These are phyloP conservation scores for Hypoxylon sp. DNA, from an alignment of 2,329 filamentous ascomycete genomes.

Conservation along the genomic window DNA sequence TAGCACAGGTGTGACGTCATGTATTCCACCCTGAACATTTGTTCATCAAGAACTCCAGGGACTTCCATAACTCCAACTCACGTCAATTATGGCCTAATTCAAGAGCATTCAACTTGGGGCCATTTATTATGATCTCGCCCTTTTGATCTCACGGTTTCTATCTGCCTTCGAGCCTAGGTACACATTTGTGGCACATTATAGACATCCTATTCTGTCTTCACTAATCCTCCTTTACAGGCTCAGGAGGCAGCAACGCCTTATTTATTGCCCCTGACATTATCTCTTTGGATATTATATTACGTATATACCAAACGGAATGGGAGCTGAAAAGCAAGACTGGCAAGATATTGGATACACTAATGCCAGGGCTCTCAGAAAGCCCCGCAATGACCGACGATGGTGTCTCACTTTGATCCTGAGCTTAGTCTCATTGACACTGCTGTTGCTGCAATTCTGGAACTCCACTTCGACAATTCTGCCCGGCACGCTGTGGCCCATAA, in stretches of 20 bases:
- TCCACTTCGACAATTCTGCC: neutral
- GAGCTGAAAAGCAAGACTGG: constrained; percentile 5
- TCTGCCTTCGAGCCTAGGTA: neutral
- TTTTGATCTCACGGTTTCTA: neutral
- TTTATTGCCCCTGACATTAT: neutral
- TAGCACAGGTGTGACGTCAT: neutral
- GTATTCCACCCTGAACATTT: neutral
- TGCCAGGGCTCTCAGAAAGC: neutral
- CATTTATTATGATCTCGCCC: neutral
- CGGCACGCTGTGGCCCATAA: neutral
- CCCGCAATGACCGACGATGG: constrained; percentile 10
- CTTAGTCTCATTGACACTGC: neutral
- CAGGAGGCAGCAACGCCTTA: too few relatives aligned
- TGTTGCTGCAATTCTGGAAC: neutral
- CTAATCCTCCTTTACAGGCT: too few relatives aligned
- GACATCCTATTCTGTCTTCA: neutral
- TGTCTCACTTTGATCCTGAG: constrained; percentile 2
- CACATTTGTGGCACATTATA: neutral
- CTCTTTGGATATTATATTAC: neutral
- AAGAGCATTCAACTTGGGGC: neutral
- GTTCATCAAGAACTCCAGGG: neutral
- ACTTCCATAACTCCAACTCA: too few relatives aligned
- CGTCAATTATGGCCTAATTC: neutral
- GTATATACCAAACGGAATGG: neutral
- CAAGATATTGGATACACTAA: neutral